A percentile compares a stretch with the other conserved stretches of the same genome.
Conservation (phyloP, 2,329 filamentous ascomycete species). For the Acrocalymma vagum region DNA sequence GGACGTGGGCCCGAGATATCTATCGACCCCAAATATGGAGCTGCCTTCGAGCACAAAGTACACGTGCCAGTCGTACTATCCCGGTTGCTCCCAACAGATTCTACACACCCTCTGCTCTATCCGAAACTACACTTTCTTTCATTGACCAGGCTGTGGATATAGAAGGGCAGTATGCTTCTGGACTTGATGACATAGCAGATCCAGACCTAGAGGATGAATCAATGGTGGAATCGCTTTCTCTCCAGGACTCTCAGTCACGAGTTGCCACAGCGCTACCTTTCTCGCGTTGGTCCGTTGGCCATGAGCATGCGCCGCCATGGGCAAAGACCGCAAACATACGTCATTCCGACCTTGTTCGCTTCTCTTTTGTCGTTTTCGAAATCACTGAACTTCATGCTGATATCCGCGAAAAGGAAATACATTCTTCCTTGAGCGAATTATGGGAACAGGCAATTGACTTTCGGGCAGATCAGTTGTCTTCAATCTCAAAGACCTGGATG, state of each 20-base stretch:
- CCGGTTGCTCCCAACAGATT: constrained; percentile 2
- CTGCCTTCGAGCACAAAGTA: constrained; percentile 1
- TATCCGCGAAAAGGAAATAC: neutral
- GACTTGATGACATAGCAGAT: neutral
- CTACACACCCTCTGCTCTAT: constrained; percentile 9
- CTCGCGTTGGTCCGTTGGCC: constrained; percentile 8
- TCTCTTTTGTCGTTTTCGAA: too few species aligned
- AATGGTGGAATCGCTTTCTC: too few species aligned
- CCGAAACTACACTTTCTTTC: neutral
- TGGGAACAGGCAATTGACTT: neutral
- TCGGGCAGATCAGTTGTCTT: neutral
- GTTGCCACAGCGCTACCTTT: constrained; percentile 6
- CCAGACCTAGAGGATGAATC: neutral
- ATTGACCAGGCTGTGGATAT: neutral
- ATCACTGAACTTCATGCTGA: constrained; percentile 6
- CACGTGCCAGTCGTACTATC: neutral
- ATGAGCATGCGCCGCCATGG: constrained; percentile 2
- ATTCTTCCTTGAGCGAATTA: neutral
- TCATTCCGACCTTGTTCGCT: constrained; percentile 8
- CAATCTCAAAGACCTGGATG: constrained; percentile 5
- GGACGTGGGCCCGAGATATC: constrained; percentile 26
- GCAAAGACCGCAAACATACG: constrained; percentile 9
- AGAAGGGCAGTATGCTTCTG: neutral
- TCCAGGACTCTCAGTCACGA: too few species aligned
- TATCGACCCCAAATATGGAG: constrained; percentile 12